These are phyloP conservation scores for Arthrobotrys conoides DNA, from an alignment of 2,329 filamentous ascomycete species.

Conservation along the genomic window DNA sequence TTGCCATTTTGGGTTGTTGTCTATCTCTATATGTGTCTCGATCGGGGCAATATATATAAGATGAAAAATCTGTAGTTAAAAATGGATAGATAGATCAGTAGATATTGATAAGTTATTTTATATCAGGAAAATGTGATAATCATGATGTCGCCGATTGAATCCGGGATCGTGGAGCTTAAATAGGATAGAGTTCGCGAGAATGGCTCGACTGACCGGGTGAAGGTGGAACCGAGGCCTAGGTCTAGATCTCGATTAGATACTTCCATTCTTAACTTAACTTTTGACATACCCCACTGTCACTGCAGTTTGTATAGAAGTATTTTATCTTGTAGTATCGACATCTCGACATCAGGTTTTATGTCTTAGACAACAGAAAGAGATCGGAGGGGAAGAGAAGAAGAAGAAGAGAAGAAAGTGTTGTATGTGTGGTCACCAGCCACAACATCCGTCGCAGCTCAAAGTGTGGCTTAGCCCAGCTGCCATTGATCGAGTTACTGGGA, in stretches of 20 bases:
- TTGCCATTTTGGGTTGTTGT: background rate
- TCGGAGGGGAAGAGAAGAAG: background rate
- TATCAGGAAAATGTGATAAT: background rate
- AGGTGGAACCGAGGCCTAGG: slow-evolving; percentile 2
- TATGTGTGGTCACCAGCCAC: slow-evolving; percentile 27
- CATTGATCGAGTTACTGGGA: background rate
- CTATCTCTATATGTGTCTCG: too few relatives aligned
- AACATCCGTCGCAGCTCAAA: background rate
- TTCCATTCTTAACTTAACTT: slow-evolving; percentile 99
- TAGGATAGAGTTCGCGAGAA: slow-evolving; percentile 44
- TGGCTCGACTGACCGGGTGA: slow-evolving; percentile 14
- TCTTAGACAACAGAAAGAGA: background rate
- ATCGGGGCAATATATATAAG: too few relatives aligned
- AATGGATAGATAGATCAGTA: background rate
- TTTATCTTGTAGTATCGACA: background rate
- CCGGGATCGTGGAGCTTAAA: slow-evolving; percentile 11
- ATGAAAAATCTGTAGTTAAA: too few relatives aligned
- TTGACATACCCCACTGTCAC: too few relatives aligned
- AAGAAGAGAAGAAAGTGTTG: slow-evolving; percentile 6
- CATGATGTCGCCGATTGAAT: slow-evolving; percentile 15
- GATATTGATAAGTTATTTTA: background rate
- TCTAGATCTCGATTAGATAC: slow-evolving; percentile 68
- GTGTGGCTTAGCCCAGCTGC: slow-evolving; percentile 13
- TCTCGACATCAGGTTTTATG: background rate
- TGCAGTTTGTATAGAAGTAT: background rate